Evolutionary conservation across 164 flowering plant species (phyloP).

Genomic region (Tetrastigma voinierianum): DNA sequence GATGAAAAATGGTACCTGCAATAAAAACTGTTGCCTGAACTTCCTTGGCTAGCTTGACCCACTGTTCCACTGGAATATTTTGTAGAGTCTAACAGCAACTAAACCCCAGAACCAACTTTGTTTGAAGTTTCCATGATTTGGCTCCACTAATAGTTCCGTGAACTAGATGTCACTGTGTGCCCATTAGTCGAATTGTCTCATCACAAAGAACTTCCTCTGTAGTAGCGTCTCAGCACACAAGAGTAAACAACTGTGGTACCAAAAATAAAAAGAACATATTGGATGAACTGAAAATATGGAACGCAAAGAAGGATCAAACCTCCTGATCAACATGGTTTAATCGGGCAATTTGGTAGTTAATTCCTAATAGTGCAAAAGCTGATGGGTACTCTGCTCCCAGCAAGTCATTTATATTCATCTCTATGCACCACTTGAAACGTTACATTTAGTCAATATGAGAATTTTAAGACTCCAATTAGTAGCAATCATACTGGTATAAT

Average conservation of each 20-base stretch:
- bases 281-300: neutral
- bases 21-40: constrained; percentile 79
- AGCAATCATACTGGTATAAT: neutral
- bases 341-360: too few relatives aligned
- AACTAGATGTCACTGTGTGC: constrained; percentile 65
- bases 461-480: too few relatives aligned
- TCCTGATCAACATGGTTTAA: too few relatives aligned
- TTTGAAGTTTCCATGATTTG: constrained; percentile 67
- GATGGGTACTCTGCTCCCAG: too few relatives aligned
- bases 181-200: constrained; percentile 66
- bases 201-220: constrained; percentile 87
- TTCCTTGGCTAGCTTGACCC: constrained; percentile 73
- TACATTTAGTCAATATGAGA: too few relatives aligned
- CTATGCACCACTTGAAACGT: too few relatives aligned
- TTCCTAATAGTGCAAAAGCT: too few relatives aligned
- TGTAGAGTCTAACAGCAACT: constrained; percentile 59
- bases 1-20: constrained; percentile 55
- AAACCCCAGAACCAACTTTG: constrained; percentile 76
- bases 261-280: neutral
- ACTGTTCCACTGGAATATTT: constrained; percentile 55
- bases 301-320: neutral
- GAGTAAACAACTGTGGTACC: constrained; percentile 69
- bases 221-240: constrained; percentile 85
- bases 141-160: constrained; percentile 58
- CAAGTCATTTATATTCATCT: too few relatives aligned